Conservation (phyloP, 192 early-diverging fungal species). For the Linderina pennispora region DNA sequence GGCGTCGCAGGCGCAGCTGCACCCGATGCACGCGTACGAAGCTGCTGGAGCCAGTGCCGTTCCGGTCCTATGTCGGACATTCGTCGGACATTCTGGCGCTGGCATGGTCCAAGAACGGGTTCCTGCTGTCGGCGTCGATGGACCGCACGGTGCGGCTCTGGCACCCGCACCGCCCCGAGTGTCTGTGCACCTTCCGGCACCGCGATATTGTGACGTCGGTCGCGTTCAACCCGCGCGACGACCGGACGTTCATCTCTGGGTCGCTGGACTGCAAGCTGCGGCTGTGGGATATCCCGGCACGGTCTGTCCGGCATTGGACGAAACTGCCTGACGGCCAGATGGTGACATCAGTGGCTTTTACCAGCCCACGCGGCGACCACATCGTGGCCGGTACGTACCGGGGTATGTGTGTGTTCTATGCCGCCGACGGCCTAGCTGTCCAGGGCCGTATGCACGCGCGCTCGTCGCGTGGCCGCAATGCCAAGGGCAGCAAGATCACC, state of each 20-base stretch:
- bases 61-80: slow-evolving; percentile 72
- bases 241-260: slow-evolving; percentile 73
- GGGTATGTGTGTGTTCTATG: slow-evolving; percentile 81
- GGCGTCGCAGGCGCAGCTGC: slow-evolving; percentile 8
- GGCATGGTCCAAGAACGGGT: slow-evolving; percentile 71
- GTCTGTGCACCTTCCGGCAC: slow-evolving; percentile 76
- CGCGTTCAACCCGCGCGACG: slow-evolving; percentile 77
- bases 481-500: slow-evolving; percentile 72
- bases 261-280: slow-evolving; percentile 74
- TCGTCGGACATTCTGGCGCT: slow-evolving; percentile 62
- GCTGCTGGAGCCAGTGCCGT: slow-evolving; percentile 61
- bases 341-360: slow-evolving; percentile 77
- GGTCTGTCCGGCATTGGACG: slow-evolving; percentile 72
- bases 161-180: slow-evolving; percentile 67
- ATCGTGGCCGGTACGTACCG: slow-evolving; percentile 69
- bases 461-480: slow-evolving; percentile 50
- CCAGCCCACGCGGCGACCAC: slow-evolving; percentile 57
- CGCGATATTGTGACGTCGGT: slow-evolving; percentile 72
- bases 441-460: slow-evolving; percentile 77
- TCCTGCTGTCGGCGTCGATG: slow-evolving; percentile 73
- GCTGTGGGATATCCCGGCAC: slow-evolving; percentile 77
- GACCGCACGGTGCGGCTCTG: slow-evolving; percentile 83
- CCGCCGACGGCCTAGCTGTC: slow-evolving; percentile 68
- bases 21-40: slow-evolving; percentile 45
- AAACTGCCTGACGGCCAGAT: slow-evolving; percentile 58